Base-by-base conservation (phyloP, 1,139 yeast genomes). In the Hyphopichia buzzinii region DNA sequence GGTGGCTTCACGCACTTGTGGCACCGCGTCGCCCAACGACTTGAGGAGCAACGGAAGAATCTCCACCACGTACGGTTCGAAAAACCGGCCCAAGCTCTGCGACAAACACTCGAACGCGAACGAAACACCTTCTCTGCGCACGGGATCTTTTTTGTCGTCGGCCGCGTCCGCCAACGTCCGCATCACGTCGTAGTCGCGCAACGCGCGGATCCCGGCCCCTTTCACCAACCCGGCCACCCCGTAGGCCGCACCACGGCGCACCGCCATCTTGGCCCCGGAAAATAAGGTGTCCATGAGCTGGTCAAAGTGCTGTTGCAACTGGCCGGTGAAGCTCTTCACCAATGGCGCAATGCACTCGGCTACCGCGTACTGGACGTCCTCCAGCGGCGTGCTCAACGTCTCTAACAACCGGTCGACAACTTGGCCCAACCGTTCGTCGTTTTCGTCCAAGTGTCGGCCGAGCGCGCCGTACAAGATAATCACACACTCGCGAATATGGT, bases 31-130 rank as follows among this genome's bases (percentile, higher is more conserved):
- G 54, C 98, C 99, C 36, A 92, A 72, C 37, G 84, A 81, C 43
- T 81, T 77, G 53, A 92, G 71, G 34, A 92, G 77, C 31, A 84
- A 74, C 7, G 97, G 97, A 46, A 92, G 68, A 28, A 89, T 73
- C 55, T 89, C 96, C 49, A 90, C 78, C 19, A 88, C 96, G 52
- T 90, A 92, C 1, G 99, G 98, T 62, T 92, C 99, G 54, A 92
- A 92, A 44, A 68, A 76, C 40, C 79, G 73, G 12, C 89, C 92
- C 38, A 92, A 67, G 28, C 82, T 72, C 49, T 74, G 79, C 0
- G 97, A 88, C 30, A 92, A 66, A 42, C 95, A 85, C 53, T 88
- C 95, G 51, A 90, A 83, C 0, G 87, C 87, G 58, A 84, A 80
- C 8, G 94, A 85, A 8, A 89, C 96, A 46, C 96, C 88, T 60